Base-by-base conservation (phyloP, 2,329 filamentous ascomycete genomes). In the Aspergillus quadrilineatus region DNA sequence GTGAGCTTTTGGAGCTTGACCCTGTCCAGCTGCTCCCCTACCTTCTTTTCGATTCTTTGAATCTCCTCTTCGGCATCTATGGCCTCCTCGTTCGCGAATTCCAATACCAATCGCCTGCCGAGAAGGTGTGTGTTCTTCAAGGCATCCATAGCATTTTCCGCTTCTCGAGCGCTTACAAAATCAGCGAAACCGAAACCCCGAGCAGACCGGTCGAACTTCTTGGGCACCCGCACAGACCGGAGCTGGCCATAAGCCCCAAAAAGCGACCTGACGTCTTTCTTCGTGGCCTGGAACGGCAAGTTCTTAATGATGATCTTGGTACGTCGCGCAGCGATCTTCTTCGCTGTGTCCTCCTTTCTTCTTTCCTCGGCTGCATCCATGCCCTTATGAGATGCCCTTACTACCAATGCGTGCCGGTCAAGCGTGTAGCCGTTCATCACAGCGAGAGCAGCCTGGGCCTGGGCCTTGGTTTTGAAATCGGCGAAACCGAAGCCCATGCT, bases 271-370 rank as follows among this genome's bases (percentile, higher is more conserved):
- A 99, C 83, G 72, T 99, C 94, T 74, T 95, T 94, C 80, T 96
- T 97, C 53, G 87, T 89, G 48, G 90, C 89, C 78, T 97, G 91
- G 79, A 99, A 99, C 17, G 94, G 93, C 75, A 99, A 79, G 79
- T 99, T 99, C 81, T 97, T 99, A 79, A 99, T 89, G 75, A 97
- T 88, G 69, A 99, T 89, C 82, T 97, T 97, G 47, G 92, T 97
- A 64, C 86, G 84, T 70, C 87, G 85, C 14, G 83, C 84, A 26
- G 89, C 86, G 50, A 84, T 77, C 75, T 93, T 95, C 81, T 92
- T 95, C 50, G 88, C 86, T 62, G 84, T 85, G 69, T 97, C 92
- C 63, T 93, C 88, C 64, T 88, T 88, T 62, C 89, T 86, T 63
- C 89, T 85, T 75, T 96, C 90, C 71, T 96, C 91, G 1, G 90